Evolutionary conservation across 805 yeast species (phyloP).

Genomic region (Candida sakaeoensis): DNA sequence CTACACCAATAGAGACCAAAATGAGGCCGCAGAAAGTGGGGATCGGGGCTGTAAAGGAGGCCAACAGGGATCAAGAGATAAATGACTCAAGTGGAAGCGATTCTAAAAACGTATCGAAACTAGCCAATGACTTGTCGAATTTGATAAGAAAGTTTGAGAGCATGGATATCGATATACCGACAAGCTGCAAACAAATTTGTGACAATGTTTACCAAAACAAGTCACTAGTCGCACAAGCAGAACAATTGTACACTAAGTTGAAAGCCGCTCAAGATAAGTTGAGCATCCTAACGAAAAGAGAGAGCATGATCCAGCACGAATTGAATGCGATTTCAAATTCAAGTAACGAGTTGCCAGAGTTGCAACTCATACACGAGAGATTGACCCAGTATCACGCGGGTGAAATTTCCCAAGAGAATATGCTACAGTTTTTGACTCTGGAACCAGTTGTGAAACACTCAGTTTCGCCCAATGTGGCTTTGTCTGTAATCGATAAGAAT

Average conservation of each 20-base stretch:
- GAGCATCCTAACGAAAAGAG: background rate
- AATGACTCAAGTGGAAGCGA: constrained; percentile 15
- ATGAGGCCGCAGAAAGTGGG: constrained; percentile 68
- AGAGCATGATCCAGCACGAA: background rate
- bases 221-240: background rate
- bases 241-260: background rate
- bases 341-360: background rate
- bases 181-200: background rate
- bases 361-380: background rate
- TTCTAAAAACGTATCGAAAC: constrained; percentile 1
- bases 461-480: too few relatives aligned
- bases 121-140: background rate
- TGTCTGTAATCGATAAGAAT: background rate
- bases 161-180: constrained; percentile 4
- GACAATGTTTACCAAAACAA: background rate
- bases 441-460: too few relatives aligned
- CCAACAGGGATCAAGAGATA: constrained; percentile 13
- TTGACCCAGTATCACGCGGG: background rate
- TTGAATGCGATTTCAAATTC: background rate
- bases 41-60: constrained; percentile 58
- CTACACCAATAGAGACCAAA: constrained; percentile 72
- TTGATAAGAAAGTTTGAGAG: constrained; percentile 2
- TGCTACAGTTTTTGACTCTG: background rate
- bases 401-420: background rate
- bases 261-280: background rate